Evolutionary conservation across 1,139 yeast species (phyloP).

Genomic region (Blastobotrys illinoisensis): DNA sequence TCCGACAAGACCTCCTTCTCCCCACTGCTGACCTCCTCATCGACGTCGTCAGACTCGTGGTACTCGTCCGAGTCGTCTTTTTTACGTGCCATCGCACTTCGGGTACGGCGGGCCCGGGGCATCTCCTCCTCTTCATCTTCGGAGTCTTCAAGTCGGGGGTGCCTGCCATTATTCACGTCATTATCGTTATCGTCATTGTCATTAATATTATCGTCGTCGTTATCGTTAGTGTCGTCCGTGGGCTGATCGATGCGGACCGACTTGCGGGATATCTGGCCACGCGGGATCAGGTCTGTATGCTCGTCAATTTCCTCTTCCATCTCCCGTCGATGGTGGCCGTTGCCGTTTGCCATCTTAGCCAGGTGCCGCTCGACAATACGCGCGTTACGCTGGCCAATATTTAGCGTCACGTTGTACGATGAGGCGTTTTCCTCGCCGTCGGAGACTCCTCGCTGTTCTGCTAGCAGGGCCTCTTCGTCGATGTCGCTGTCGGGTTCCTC

Average conservation of each 20-base stretch:
- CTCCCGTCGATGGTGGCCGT: constrained; percentile 3
- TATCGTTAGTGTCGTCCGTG: constrained; percentile 7
- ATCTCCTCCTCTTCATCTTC: constrained; percentile 7
- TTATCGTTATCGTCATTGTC: constrained; percentile 17
- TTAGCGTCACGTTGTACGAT: constrained; percentile 17
- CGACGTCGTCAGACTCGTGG: constrained; percentile 16
- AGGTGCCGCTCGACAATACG: not conserved
- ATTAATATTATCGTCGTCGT: constrained; percentile 19
- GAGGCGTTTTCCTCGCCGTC: constrained; percentile 1
- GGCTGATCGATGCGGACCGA: not conserved
- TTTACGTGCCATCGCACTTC: constrained; percentile 6
- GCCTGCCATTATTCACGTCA: not conserved
- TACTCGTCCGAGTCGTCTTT: constrained; percentile 5
- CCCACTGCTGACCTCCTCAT: constrained; percentile 10
- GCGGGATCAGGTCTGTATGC: not conserved
- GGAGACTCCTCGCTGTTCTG: constrained; percentile 4
- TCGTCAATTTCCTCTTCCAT: constrained; percentile 11
- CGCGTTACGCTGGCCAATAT: constrained; percentile 19
- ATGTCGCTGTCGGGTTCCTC: constrained; percentile 19
- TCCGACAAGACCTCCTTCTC: constrained; percentile 5
- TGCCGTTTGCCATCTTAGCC: constrained; percentile 11
- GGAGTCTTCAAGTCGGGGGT: constrained; percentile 2
- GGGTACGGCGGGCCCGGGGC: not conserved
- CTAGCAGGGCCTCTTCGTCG: constrained; percentile 10
- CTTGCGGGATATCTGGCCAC: constrained; percentile 1